Percentiles rank a stretch among this genome's conserved stretches.
These are phyloP conservation scores for Pecoramyces ruminantium DNA, from an alignment of 192 early-diverging fungal species.

Conservation along the genomic window DNA sequence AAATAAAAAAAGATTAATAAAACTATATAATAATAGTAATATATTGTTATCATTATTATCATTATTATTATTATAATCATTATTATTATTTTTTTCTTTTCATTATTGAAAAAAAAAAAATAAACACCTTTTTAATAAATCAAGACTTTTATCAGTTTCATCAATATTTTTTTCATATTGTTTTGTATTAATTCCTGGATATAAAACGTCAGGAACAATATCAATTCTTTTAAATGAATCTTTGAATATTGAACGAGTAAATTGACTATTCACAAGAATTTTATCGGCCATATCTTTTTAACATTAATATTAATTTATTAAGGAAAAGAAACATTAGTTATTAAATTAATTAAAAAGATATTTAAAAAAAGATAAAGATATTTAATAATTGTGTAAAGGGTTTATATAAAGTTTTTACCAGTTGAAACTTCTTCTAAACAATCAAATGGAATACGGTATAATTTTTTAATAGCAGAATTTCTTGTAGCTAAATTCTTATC, in stretches of 20 bases:
- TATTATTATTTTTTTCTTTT: no score
- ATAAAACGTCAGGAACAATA: slow-evolving; percentile 50
- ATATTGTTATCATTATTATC: no score
- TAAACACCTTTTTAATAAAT: slow-evolving; percentile 19
- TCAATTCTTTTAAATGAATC: slow-evolving; percentile 48
- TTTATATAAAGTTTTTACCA: slow-evolving; percentile 11
- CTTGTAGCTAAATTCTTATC: slow-evolving; percentile 65
- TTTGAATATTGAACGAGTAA: slow-evolving; percentile 58
- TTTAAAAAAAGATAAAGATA: no score
- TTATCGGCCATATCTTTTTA: slow-evolving; percentile 55
- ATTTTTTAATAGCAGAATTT: slow-evolving; percentile 30
- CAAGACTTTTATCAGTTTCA: slow-evolving; percentile 25
- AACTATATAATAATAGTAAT: no score
- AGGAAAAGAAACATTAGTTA: no score
- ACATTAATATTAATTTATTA: no score
- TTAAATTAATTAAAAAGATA: no score
- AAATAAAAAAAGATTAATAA: no score
- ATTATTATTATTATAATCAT: no score
- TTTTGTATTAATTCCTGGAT: slow-evolving; percentile 65
- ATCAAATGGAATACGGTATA: slow-evolving; percentile 75
- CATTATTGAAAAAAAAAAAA: no score
- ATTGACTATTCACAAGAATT: slow-evolving; percentile 84
- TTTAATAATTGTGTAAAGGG: no score
- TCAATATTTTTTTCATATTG: slow-evolving; percentile 50
- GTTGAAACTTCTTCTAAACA: slow-evolving; percentile 72